Evolutionary conservation across 768 basidiomycete species (phyloP).

Genomic region (Suillus lakei): DNA sequence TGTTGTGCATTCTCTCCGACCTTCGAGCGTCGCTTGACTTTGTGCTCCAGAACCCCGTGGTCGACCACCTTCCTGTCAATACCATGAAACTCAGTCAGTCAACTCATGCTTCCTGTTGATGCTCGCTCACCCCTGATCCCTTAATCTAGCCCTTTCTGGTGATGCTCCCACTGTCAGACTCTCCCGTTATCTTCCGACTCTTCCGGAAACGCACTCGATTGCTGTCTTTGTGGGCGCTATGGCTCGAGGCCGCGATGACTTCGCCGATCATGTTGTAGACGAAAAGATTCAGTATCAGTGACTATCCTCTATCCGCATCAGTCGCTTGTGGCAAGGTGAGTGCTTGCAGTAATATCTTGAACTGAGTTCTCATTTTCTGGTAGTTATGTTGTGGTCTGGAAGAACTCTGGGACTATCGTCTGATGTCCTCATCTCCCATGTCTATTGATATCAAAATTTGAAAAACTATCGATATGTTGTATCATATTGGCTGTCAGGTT

Average conservation of each 20-base stretch:
- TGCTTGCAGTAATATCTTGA: conserved; percentile 1
- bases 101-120: conserved; percentile 3
- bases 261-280: conserved; percentile 93
- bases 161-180: conserved; percentile 84
- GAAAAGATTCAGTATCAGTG: conserved; percentile 96
- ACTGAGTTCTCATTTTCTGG: conserved; percentile 5
- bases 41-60: conserved; percentile 79
- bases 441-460: conserved; percentile 15
- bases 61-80: conserved; percentile 92
- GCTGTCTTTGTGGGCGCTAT: conserved; percentile 98
- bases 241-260: conserved; percentile 95
- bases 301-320: conserved; percentile 90
- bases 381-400: conserved; percentile 92
- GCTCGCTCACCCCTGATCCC: conserved; percentile 2
- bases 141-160: conserved; percentile 79
- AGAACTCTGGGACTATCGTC: conserved; percentile 93
- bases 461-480: conserved; percentile 13
- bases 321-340: conserved; percentile 97
- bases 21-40: conserved; percentile 10
- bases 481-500: conserved; percentile 9
- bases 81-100: conserved; percentile 92
- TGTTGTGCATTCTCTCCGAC: conserved; percentile 17
- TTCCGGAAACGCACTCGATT: conserved; percentile 87
- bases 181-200: conserved; percentile 80
- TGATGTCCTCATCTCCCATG: conserved; percentile 38